Evolutionary conservation across 805 yeast species (phyloP).

Genomic region (Ogataea zsoltii): DNA sequence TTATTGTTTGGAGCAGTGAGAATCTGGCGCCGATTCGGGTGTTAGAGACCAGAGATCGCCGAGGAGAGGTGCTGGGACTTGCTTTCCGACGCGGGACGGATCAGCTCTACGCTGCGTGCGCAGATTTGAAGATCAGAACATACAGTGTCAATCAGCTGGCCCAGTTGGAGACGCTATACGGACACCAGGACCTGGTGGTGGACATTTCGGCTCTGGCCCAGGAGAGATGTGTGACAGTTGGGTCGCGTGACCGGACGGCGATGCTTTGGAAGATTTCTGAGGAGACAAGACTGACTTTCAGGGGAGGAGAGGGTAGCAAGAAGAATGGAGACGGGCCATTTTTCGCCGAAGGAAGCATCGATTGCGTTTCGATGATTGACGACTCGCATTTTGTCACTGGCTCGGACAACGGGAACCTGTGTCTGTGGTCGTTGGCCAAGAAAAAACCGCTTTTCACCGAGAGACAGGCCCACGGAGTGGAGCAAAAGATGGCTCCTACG

Average conservation of each 20-base stretch:
- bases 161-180: conserved; percentile 87
- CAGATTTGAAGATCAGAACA: conserved; percentile 86
- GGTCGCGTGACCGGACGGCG: conserved; percentile 91
- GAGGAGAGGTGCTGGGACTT: conserved; percentile 70
- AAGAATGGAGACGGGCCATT: conserved; percentile 31
- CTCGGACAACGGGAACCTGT: conserved; percentile 86
- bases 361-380: conserved; percentile 87
- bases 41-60: conserved; percentile 69
- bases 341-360: conserved; percentile 83
- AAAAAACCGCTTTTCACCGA: conserved; percentile 79
- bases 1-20: conserved; percentile 85
- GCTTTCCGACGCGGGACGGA: conserved; percentile 79
- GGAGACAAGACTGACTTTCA: conserved; percentile 88
- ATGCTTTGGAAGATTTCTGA: conserved; percentile 97
- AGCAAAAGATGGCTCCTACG: conserved; percentile 41
- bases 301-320: conserved; percentile 76
- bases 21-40: conserved; percentile 73
- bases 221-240: conserved; percentile 95
- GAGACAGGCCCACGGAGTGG: conserved; percentile 77
- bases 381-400: conserved; percentile 93
- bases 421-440: conserved; percentile 88
- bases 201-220: conserved; percentile 79
- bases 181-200: conserved; percentile 89
- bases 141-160: conserved; percentile 83
- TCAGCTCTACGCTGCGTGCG: conserved; percentile 89